A percentile compares a stretch with the other conserved stretches of the same genome.
These are phyloP conservation scores for Thelephora terrestris DNA, from an alignment of 1,284 basidiomycete genomes.

Conservation along the genomic window DNA sequence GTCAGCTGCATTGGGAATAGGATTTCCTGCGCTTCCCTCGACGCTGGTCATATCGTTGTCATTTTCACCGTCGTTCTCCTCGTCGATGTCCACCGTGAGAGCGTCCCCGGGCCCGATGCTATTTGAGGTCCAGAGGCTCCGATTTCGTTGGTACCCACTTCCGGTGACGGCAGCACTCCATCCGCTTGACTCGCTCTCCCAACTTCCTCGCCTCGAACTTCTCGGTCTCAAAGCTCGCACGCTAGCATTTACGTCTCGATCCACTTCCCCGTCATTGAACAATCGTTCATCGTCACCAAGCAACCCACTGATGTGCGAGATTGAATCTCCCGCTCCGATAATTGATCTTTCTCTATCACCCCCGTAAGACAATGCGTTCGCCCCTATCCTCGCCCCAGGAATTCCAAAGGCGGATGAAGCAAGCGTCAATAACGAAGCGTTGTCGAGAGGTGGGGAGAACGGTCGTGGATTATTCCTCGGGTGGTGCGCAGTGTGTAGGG, in stretches of 20 bases:
- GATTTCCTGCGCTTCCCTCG: no score
- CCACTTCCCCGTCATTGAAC: slow-evolving; percentile 31
- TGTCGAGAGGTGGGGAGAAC: slow-evolving; percentile 80
- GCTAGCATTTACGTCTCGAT: slow-evolving; percentile 67
- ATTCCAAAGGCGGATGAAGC: slow-evolving; percentile 86
- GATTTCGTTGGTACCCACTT: slow-evolving; percentile 22
- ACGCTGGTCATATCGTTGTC: no score
- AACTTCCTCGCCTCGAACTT: slow-evolving; percentile 72
- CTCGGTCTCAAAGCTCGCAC: slow-evolving; percentile 69
- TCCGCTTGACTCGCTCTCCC: slow-evolving; percentile 74
- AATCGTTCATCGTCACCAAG: slow-evolving; percentile 32
- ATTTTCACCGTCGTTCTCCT: slow-evolving; percentile 9
- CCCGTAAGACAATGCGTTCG: slow-evolving; percentile 17
- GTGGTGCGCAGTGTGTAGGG: slow-evolving; percentile 83
- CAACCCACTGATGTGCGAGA: slow-evolving; percentile 54
- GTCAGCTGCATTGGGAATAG: no score
- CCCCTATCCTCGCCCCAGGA: slow-evolving; percentile 35
- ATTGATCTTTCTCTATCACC: slow-evolving; percentile 23
- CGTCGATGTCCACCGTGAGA: slow-evolving; percentile 11
- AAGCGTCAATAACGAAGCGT: slow-evolving; percentile 86
- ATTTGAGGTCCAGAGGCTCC: slow-evolving; percentile 42
- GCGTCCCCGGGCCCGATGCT: slow-evolving; percentile 45
- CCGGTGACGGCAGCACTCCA: slow-evolving; percentile 66
- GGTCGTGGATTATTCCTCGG: slow-evolving; percentile 93
- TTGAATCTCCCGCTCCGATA: slow-evolving; percentile 47